Conservation (phyloP, 257 asterid genomes). For the Solanum virginianum region DNA sequence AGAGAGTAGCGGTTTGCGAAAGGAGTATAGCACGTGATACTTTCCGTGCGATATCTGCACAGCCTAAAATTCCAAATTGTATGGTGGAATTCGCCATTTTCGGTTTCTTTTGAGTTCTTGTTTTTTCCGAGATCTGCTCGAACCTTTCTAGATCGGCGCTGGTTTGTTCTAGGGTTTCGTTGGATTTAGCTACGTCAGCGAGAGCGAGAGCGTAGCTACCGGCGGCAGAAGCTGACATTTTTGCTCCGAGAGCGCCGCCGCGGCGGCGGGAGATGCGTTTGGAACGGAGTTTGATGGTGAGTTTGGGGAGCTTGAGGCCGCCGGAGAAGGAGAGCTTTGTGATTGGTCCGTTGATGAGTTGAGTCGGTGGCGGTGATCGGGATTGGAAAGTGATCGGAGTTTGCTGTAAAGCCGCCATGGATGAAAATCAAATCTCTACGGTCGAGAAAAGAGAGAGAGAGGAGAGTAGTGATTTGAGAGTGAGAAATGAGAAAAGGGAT, state of each 20-base stretch:
- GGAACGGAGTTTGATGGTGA: slow-evolving; percentile 22
- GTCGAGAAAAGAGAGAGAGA: neutral
- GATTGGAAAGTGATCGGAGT: slow-evolving; percentile 39
- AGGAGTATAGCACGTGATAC: slow-evolving; percentile 39
- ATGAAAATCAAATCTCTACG: neutral
- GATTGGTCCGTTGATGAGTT: slow-evolving; percentile 12
- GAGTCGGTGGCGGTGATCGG: slow-evolving; percentile 30
- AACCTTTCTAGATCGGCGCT: slow-evolving; percentile 51
- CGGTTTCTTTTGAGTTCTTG: neutral
- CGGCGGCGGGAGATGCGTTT: slow-evolving; percentile 6
- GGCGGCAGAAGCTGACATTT: slow-evolving; percentile 49
- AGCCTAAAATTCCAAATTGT: slow-evolving; percentile 56
- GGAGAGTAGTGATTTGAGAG: neutral
- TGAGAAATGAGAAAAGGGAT: slow-evolving; percentile 5
- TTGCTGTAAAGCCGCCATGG: slow-evolving; percentile 60
- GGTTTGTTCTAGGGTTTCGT: slow-evolving; percentile 28
- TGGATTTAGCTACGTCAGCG: slow-evolving; percentile 61
- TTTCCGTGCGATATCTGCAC: slow-evolving; percentile 56
- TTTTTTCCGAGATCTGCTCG: slow-evolving; percentile 17
- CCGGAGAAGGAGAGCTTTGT: slow-evolving; percentile 34
- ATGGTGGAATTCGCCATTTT: slow-evolving; percentile 22
- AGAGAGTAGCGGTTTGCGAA: slow-evolving; percentile 38
- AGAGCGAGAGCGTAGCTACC: slow-evolving; percentile 75
- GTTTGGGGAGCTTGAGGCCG: slow-evolving; percentile 33
- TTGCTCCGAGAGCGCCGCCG: slow-evolving; percentile 23